A percentile compares a stretch with the other conserved stretches of the same genome.
These are phyloP conservation scores for Umbelopsis isabellina DNA, from an alignment of 192 early-diverging fungal species.

Conservation along the genomic window DNA sequence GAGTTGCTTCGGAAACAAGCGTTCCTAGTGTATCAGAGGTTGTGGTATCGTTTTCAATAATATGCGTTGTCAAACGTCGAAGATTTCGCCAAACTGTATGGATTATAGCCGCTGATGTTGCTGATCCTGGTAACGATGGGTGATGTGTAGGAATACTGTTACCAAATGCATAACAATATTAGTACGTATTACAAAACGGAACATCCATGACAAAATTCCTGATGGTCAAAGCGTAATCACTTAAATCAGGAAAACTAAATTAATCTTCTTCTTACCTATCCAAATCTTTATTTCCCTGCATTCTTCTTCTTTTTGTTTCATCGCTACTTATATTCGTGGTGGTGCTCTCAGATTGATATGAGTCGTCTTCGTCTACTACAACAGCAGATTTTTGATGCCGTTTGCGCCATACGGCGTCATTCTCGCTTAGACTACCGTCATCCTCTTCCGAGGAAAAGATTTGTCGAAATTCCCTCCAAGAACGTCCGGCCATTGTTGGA, in stretches of 20 bases:
- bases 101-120: constrained; percentile 36
- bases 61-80: constrained; percentile 36
- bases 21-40: constrained; percentile 36
- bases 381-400: neutral
- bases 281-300: constrained; percentile 15
- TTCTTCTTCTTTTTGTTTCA: constrained; percentile 21
- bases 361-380: neutral
- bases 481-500: constrained; percentile 1
- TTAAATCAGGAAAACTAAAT: neutral
- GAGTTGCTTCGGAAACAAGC: constrained; percentile 34
- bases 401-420: constrained; percentile 16
- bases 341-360: neutral
- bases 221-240: neutral
- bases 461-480: neutral
- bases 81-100: constrained; percentile 35
- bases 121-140: constrained; percentile 31
- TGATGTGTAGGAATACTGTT: constrained; percentile 42
- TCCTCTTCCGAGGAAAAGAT: constrained; percentile 3
- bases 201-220: constrained; percentile 17
- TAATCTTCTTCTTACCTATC: constrained; percentile 22
- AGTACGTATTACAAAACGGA: neutral
- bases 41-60: constrained; percentile 42
- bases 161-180: neutral
- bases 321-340: constrained; percentile 1
- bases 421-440: constrained; percentile 17